Evolutionary conservation across 2,329 filamentous ascomycete species (phyloP).

Genomic region (Trichoderma sp.): DNA sequence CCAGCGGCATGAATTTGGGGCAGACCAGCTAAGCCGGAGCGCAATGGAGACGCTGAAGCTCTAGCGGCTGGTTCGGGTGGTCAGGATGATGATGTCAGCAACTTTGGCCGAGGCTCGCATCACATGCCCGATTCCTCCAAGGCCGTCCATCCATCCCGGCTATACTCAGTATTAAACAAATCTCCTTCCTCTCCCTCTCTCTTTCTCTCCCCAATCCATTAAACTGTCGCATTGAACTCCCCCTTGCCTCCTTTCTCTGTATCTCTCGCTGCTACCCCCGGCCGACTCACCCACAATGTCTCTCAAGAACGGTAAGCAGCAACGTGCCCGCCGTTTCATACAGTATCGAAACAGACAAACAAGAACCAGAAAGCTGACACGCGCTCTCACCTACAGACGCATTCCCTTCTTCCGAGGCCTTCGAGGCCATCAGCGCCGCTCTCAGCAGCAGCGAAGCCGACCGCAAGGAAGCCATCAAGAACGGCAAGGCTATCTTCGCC

Average conservation of each 20-base stretch:
- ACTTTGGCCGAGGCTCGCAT: conserved; percentile 32
- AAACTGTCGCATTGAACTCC: background rate
- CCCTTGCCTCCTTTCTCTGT: background rate
- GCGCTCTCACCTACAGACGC: conserved; percentile 51
- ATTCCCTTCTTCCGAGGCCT: conserved; percentile 87
- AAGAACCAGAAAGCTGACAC: conserved; percentile 3
- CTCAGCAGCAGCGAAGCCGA: conserved; percentile 67
- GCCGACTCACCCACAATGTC: conserved; percentile 54
- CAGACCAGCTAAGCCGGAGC: background rate
- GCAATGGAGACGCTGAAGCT: background rate
- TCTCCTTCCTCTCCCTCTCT: background rate
- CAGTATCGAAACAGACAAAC: background rate
- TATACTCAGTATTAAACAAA: conserved; percentile 4
- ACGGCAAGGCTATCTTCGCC: conserved; percentile 80
- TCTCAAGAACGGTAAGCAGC: conserved; percentile 66
- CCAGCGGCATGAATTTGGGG: background rate
- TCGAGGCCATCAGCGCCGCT: conserved; percentile 77
- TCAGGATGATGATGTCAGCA: conserved; percentile 22
- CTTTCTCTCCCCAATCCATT: background rate
- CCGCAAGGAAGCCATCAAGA: conserved; percentile 83
- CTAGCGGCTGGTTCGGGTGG: background rate
- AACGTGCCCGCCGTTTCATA: background rate
- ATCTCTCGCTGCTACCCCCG: background rate
- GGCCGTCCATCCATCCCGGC: conserved; percentile 13
- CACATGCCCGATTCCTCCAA: conserved; percentile 27